Conservation (phyloP, 2,329 filamentous ascomycete species). For the Ophioceras dolichostomum region DNA sequence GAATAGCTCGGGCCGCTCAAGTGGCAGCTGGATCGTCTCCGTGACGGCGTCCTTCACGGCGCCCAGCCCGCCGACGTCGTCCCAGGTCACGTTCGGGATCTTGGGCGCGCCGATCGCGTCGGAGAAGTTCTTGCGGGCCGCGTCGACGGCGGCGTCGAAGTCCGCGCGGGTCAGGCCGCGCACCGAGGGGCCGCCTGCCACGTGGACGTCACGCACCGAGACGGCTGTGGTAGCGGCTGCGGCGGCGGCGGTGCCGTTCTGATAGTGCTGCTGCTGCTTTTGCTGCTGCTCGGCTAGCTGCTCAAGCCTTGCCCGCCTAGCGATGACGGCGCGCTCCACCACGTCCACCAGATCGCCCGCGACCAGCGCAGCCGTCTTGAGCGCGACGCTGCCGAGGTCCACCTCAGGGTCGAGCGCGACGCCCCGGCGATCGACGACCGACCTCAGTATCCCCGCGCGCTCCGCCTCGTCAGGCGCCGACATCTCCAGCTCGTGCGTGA, state of each 20-base stretch:
- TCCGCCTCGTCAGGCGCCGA: conserved; percentile 84
- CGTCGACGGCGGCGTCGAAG: conserved; percentile 87
- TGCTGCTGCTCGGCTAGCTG: conserved; percentile 48
- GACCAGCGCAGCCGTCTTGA: conserved; percentile 92
- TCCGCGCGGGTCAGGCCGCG: conserved; percentile 71
- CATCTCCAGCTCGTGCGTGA: conserved; percentile 94
- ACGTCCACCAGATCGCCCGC: conserved; percentile 92
- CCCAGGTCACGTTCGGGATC: conserved; percentile 94
- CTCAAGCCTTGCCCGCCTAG: conserved; percentile 64
- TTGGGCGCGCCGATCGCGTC: conserved; percentile 96
- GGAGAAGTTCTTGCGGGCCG: conserved; percentile 93
- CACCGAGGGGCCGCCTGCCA: conserved; percentile 72
- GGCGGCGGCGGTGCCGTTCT: conserved; percentile 8
- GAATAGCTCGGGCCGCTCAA: conserved; percentile 86
- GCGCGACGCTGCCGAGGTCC: conserved; percentile 70
- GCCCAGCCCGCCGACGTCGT: conserved; percentile 83
- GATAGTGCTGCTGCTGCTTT: no score
- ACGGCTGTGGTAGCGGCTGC: conserved; percentile 20
- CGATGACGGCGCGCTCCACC: conserved; percentile 76
- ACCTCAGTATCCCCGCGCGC: conserved; percentile 73
- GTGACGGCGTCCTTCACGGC: conserved; percentile 96
- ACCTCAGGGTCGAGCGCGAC: conserved; percentile 73
- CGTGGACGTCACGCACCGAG: conserved; percentile 70
- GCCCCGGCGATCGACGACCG: conserved; percentile 64
- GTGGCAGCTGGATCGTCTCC: conserved; percentile 88